Evolutionary conservation across 2,329 filamentous ascomycete species (phyloP).

Genomic region (Stemphylium lycopersici): DNA sequence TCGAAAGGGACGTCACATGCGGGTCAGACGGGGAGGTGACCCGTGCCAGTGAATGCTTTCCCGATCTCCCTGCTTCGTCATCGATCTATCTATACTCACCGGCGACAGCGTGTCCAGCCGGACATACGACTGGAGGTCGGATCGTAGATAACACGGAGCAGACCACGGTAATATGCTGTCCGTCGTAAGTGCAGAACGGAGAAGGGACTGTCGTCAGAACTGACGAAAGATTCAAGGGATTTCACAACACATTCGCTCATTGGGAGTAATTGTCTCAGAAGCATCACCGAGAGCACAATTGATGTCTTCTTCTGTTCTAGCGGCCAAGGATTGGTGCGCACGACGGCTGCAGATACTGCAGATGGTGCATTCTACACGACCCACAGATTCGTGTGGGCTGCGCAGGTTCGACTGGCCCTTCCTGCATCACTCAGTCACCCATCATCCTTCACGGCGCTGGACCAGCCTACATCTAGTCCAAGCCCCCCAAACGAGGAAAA

Average conservation of each 20-base stretch:
- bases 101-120: background rate
- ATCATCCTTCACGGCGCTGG: background rate
- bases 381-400: too few species aligned
- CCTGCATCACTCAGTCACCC: background rate
- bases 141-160: background rate
- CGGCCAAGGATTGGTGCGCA: too few species aligned
- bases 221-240: background rate
- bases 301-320: too few species aligned
- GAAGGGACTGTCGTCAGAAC: background rate
- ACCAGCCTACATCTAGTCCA: background rate
- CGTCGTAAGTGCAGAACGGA: background rate
- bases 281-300: too few species aligned
- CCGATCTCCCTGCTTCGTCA: background rate
- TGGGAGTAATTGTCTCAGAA: background rate
- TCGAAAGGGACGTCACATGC: constrained; percentile 4
- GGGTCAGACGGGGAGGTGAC: background rate
- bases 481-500: background rate
- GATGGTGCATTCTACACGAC: too few species aligned
- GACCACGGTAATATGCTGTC: constrained; percentile 1
- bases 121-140: background rate
- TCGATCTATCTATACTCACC: background rate
- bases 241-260: background rate
- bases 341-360: too few species aligned
- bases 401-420: background rate
- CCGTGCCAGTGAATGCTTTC: constrained; percentile 2